phyloP scores from a whole-genome alignment of 2,329 filamentous ascomycete species.

The Mycosphaerella sp. region DNA sequence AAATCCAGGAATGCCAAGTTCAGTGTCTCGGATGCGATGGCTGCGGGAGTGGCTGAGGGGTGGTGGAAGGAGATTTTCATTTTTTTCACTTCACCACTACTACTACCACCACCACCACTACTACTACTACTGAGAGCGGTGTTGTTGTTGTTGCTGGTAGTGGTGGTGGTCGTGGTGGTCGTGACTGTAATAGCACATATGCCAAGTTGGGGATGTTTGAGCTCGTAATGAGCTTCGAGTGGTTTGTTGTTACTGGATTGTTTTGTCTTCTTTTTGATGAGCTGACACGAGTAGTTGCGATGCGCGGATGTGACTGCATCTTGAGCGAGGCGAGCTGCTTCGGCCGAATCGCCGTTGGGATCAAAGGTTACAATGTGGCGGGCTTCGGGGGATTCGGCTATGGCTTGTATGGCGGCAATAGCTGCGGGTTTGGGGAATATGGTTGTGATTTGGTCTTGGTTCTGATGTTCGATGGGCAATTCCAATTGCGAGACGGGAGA shows the following conservation, averaged over 20 bases:
- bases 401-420: conserved; percentile 41
- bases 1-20: conserved; percentile 44
- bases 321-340: conserved; percentile 55
- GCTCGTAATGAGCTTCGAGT: conserved; percentile 37
- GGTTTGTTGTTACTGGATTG: conserved; percentile 17
- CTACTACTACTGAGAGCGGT: neutral
- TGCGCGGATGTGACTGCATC: conserved; percentile 56
- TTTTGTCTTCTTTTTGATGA: conserved; percentile 54
- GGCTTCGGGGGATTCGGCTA: conserved; percentile 42
- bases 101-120: neutral
- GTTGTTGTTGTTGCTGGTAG: no score
- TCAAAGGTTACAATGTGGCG: conserved; percentile 58
- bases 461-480: conserved; percentile 15
- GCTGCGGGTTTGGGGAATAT: conserved; percentile 46
- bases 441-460: conserved; percentile 19
- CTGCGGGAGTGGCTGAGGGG: conserved; percentile 37
- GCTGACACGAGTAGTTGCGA: conserved; percentile 61
- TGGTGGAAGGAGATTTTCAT: conserved; percentile 35
- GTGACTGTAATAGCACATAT: conserved; percentile 38
- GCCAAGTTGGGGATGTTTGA: conserved; percentile 43
- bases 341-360: conserved; percentile 58
- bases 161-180: conserved; percentile 15
- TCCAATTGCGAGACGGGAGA: conserved; percentile 25
- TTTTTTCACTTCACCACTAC: conserved; percentile 12
- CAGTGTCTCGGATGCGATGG: conserved; percentile 36